Base-by-base conservation (phyloP, 2,329 filamentous ascomycete genomes). In the Epichloe gansuensis region DNA sequence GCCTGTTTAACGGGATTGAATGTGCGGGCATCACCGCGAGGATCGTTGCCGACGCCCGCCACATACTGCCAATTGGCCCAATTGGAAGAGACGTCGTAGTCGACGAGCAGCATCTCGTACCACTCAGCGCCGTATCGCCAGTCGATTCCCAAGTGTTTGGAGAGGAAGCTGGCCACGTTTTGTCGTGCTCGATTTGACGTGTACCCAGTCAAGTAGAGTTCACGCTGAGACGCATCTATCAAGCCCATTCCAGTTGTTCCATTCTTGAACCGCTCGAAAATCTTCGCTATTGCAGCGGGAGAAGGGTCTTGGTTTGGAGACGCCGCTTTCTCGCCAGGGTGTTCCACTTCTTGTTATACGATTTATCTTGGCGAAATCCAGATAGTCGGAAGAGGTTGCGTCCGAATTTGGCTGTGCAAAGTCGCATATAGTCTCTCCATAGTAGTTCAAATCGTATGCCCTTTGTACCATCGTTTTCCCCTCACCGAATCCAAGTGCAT, bases 11-110 rank as follows among this genome's bases (percentile, higher is more conserved):
- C 81, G 0, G 86, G 86, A 61, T 91, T 91, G 73, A 91, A 91
- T 13, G 86, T 78, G n/a, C 87, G 74, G 0, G 79, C 78, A 5
- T 85, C 79, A 6, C 82, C 81, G 23, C 86, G 72, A 0, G 86
- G 87, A 58, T 91, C 86, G 57, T 90, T 91, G 7, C 88, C 87
- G 0, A 91, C 85, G 0, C 87, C 87, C 0, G 86, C 77, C 0
- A 88, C 80, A 56, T 91, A 91, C 65, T 90, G 86, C 87, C 86
- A 91, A 60, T 89, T 90, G 9, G 82, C 82, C 86, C 86, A 91
- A 59, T 91, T 91, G 54, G 77, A 85, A 13, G 78, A 81, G 0
- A 86, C 76, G 59, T 91, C 87, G 63, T 91, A 89, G 63, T 93
- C 88, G 34, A 84, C 73, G 3, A 91, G 73, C 62, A 86, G 71